Evolutionary conservation across 2,329 filamentous ascomycete species (phyloP).

Genomic region (Colletotrichum eleusines): DNA sequence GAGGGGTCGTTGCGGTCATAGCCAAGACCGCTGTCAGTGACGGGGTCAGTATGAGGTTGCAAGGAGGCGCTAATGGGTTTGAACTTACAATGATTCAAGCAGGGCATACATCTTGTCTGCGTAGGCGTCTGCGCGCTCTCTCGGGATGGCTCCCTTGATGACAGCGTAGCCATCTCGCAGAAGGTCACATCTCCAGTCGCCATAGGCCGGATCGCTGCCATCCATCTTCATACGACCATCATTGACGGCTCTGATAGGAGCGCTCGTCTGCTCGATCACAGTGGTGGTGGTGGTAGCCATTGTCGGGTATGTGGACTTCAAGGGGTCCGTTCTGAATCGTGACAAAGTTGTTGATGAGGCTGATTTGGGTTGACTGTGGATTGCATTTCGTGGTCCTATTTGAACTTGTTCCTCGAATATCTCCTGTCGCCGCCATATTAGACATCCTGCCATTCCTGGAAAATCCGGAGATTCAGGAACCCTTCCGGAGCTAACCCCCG

Average conservation of each 20-base stretch:
- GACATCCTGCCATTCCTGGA: neutral
- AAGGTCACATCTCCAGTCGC: conserved; percentile 53
- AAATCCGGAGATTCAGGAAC: neutral
- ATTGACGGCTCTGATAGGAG: conserved; percentile 44
- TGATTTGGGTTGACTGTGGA: neutral
- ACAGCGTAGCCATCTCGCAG: conserved; percentile 41
- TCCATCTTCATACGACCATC: conserved; percentile 46
- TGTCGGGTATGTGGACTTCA: conserved; percentile 43
- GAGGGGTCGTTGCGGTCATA: conserved; percentile 48
- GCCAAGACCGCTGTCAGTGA: conserved; percentile 27
- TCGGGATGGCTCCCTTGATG: conserved; percentile 39
- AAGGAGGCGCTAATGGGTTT: fast-evolving
- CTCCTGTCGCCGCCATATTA: neutral
- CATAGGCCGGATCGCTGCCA: conserved; percentile 17
- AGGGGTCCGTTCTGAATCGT: neutral
- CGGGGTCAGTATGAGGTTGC: conserved; percentile 44
- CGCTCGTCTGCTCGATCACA: conserved; percentile 11
- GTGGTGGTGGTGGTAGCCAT: conserved; percentile 39
- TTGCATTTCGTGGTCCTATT: neutral
- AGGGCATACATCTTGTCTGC: conserved; percentile 46
- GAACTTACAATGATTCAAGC: conserved; percentile 43
- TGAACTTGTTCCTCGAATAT: neutral
- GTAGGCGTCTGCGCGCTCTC: conserved; percentile 46
- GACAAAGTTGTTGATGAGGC: neutral
- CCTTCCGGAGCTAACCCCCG: neutral